A percentile compares a stretch with the other conserved stretches of the same genome.
phyloP scores from a whole-genome alignment of 306 rosid genomes.

The Lathyrus oleraceus region DNA sequence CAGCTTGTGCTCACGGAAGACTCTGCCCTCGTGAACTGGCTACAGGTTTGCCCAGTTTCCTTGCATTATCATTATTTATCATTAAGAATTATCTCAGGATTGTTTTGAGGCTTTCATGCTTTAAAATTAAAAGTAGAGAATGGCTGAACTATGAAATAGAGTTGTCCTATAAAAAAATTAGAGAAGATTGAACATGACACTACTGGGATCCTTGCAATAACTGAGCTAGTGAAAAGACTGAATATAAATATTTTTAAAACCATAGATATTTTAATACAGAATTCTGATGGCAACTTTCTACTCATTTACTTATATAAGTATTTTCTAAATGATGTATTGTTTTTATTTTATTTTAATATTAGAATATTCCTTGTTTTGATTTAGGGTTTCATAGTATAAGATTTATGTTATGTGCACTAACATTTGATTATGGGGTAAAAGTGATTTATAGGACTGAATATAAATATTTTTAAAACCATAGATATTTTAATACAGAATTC shows the following conservation, averaged over 20 bases:
- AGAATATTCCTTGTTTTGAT: neutral
- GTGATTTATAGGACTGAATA: conserved; percentile 5
- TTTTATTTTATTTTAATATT: neutral
- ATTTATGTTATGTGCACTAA: neutral
- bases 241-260: neutral
- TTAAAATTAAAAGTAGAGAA: conserved; percentile 12
- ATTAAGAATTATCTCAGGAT: conserved; percentile 27
- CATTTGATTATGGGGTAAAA: neutral
- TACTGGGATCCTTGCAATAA: neutral
- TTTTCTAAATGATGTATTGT: neutral
- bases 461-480: neutral
- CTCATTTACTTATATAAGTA: neutral
- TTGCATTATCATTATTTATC: conserved; percentile 19
- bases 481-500: neutral
- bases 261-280: neutral
- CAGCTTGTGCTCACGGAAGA: conserved; percentile 93
- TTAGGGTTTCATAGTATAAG: neutral
- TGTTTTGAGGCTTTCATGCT: conserved; percentile 24
- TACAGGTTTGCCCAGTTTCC: conserved; percentile 57
- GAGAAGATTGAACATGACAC: conserved; percentile 14
- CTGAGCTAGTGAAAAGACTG: conserved; percentile 6
- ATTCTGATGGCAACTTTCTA: neutral
- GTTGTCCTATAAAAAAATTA: conserved; percentile 11
- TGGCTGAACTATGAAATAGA: conserved; percentile 14
- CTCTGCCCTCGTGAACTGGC: conserved; percentile 96